Evolutionary conservation across 805 yeast genomes (phyloP).

Genomic region (Sugiyamaella chiloensis): DNA sequence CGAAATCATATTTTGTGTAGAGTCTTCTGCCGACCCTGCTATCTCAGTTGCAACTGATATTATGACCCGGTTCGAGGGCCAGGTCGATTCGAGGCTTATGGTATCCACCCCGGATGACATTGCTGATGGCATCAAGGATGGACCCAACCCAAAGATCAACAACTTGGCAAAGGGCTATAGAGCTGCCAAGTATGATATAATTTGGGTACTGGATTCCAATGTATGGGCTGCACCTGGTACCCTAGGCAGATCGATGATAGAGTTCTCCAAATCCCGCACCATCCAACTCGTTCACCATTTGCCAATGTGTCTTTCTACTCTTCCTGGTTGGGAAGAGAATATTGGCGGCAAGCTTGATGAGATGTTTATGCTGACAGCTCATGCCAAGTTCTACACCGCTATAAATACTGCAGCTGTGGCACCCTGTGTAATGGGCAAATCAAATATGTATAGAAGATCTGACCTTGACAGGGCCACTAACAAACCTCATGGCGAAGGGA

Average conservation of each 20-base stretch:
- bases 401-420: conserved; percentile 72
- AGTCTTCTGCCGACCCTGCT: conserved; percentile 59
- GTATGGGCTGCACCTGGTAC: conserved; percentile 73
- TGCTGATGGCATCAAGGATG: conserved; percentile 44
- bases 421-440: conserved; percentile 90
- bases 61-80: conserved; percentile 49
- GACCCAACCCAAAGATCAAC: conserved; percentile 88
- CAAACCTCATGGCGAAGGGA: conserved; percentile 38
- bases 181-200: conserved; percentile 62
- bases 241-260: conserved; percentile 56
- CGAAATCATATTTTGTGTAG: conserved; percentile 77
- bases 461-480: conserved; percentile 43
- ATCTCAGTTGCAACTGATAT: conserved; percentile 53
- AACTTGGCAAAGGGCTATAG: conserved; percentile 78
- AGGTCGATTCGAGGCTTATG: conserved; percentile 54
- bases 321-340: conserved; percentile 39
- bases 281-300: conserved; percentile 77
- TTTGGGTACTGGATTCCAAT: conserved; percentile 86
- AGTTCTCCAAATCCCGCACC: conserved; percentile 37
- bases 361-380: conserved; percentile 79
- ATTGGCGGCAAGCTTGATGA: conserved; percentile 75
- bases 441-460: conserved; percentile 69
- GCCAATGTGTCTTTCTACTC: conserved; percentile 43
- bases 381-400: conserved; percentile 78
- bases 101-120: not conserved